Evolutionary conservation across 1,284 basidiomycete genomes (phyloP).

Genomic region (Pyrrhoderma lamaoense): DNA sequence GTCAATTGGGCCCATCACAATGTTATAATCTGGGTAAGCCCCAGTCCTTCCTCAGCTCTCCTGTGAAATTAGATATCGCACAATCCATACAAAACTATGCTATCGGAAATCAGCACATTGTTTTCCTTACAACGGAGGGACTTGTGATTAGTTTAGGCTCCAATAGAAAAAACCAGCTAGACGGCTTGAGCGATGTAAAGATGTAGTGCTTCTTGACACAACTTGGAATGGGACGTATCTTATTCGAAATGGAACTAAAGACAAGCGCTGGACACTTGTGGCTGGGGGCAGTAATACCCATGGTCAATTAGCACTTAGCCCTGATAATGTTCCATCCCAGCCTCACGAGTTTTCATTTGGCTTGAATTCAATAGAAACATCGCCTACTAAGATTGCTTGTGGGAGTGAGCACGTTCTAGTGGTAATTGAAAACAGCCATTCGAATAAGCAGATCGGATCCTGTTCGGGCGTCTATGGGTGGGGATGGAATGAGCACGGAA

Average conservation of each 20-base stretch:
- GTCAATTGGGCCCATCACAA: constrained; percentile 52
- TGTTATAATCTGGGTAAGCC: constrained; percentile 17
- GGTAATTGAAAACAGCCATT: constrained; percentile 26
- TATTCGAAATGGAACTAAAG: constrained; percentile 23
- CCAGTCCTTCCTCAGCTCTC: constrained; percentile 29
- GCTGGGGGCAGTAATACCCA: constrained; percentile 61
- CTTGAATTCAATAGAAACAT: background rate
- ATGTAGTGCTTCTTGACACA: constrained; percentile 42
- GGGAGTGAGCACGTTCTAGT: constrained; percentile 79
- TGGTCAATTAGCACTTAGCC: constrained; percentile 58
- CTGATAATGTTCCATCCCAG: constrained; percentile 6
- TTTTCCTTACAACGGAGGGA: constrained; percentile 47
- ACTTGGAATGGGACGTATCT: constrained; percentile 83
- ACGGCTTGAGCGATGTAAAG: constrained; percentile 29
- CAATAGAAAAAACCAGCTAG: constrained; percentile 62
- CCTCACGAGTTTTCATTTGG: constrained; percentile 34
- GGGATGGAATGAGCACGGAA: constrained; percentile 97
- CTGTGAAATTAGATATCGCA: constrained; percentile 29
- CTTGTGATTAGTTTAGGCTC: constrained; percentile 51
- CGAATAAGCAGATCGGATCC: constrained; percentile 10
- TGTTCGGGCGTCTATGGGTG: constrained; percentile 61
- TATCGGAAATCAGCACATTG: constrained; percentile 68
- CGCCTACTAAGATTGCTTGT: constrained; percentile 35
- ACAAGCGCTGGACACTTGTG: constrained; percentile 26
- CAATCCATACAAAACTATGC: constrained; percentile 34